Evolutionary conservation across 805 yeast genomes (phyloP), one percentile per base, ranked within the genome.

Genomic region (Suhomyces pyralidae): DNA sequence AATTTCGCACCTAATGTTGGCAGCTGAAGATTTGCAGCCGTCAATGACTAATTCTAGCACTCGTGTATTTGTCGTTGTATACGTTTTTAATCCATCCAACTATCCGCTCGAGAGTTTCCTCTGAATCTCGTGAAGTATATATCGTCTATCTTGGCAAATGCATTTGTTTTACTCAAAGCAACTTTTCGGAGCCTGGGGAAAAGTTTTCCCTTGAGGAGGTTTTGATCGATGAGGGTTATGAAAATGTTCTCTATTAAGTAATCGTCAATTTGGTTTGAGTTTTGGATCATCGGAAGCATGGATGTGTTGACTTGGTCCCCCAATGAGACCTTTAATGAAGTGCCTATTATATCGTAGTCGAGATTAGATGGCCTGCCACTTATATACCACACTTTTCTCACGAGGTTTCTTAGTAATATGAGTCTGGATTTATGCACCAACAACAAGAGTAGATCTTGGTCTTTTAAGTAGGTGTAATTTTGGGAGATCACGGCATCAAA

Each of bases 141-240:
- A 15, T 55, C 46, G 36, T 52, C 55, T 4, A 62, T 51, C 9
- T 60, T 54, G 1, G 82, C 79, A 56, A 80, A 80, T 2, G 78
- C 77, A 20, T 70, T 71, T 8, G 67, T 63, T 50, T 73, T 78
- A 26, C 81, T 74, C 8, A 80, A 61, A 0, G 81, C 69, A 2
- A 77, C 68, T 4, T 70, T 65, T 40, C 75, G 66, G 8, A 70
- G 61, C 34, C 75, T 63, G 0, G 81, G 71, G 34, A 75, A 68
- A 0, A 81, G 60, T 53, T 82, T 83, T 0, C 84, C 87, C 55
- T 77, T 80, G 34, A 84, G 58, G 15, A 82, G 61, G 51, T 79
- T 81, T 52, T 80, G 81, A 55, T 81, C 85, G 40, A 81, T 77
- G n/a, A 84, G 58, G 2, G 81, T 66, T 12, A 80, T 69, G 45